Conservation (phyloP, 768 basidiomycete genomes). For the Kwoniella bestiolae region DNA sequence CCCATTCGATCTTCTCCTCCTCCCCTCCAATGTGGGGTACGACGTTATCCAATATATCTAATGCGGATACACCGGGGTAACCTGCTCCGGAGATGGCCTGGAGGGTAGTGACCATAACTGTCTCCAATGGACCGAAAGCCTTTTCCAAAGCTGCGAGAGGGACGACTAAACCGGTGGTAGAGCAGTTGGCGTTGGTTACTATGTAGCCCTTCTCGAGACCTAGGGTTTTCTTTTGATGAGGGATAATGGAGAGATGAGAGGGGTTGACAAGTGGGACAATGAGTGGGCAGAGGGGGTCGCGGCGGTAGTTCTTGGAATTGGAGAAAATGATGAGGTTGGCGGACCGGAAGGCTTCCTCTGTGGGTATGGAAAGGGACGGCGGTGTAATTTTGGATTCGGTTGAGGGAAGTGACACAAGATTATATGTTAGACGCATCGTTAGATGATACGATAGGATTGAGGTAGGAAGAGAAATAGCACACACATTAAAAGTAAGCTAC, state of each 20-base stretch:
- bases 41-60: constrained; percentile 95
- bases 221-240: constrained; percentile 75
- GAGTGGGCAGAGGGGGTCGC: constrained; percentile 90
- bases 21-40: constrained; percentile 92
- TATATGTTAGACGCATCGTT: too few relatives aligned
- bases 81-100: constrained; percentile 97
- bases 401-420: too few relatives aligned
- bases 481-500: too few relatives aligned
- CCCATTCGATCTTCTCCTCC: constrained; percentile 97
- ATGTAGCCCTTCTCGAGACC: constrained; percentile 77
- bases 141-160: constrained; percentile 52
- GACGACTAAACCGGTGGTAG: constrained; percentile 74
- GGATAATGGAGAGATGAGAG: constrained; percentile 78
- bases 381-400: too few relatives aligned
- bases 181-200: constrained; percentile 98
- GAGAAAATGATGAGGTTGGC: constrained; percentile 93
- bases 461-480: too few relatives aligned
- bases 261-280: constrained; percentile 96
- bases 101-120: constrained; percentile 89
- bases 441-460: too few relatives aligned
- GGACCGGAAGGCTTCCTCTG: constrained; percentile 81
- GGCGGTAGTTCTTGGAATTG: constrained; percentile 93
- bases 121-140: constrained; percentile 91
- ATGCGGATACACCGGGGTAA: constrained; percentile 87
- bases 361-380: too few relatives aligned